Percentiles rank a stretch among this genome's conserved stretches.
Evolutionary conservation across 2,329 filamentous ascomycete species (phyloP).

Genomic region (Scedosporium boydii): DNA sequence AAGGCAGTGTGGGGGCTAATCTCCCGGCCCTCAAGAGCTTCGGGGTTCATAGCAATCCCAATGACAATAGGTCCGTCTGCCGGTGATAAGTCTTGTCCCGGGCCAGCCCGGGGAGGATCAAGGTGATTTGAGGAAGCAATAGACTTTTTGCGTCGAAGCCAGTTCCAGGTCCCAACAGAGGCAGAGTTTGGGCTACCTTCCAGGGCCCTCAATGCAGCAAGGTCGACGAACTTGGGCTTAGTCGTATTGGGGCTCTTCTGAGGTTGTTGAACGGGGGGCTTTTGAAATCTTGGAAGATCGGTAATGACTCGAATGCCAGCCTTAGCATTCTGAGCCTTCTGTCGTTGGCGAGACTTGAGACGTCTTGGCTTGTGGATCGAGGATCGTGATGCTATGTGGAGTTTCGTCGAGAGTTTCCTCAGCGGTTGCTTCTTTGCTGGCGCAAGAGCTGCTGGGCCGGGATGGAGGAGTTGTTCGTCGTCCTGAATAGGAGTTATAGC

Average conservation of each 20-base stretch:
- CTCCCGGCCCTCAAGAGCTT: constrained; percentile 17
- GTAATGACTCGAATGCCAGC: constrained; percentile 62
- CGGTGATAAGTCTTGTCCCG: constrained; percentile 48
- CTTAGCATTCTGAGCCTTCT: constrained; percentile 50
- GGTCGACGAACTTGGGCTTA: constrained; percentile 43
- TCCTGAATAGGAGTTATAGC: constrained; percentile 18
- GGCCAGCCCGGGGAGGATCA: constrained; percentile 16
- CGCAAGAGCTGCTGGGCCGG: constrained; percentile 8
- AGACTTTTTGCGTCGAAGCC: constrained; percentile 35
- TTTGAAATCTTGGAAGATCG: constrained; percentile 48
- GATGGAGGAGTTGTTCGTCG: constrained; percentile 22
- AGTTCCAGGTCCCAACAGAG: constrained; percentile 48
- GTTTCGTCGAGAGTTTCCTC: background rate
- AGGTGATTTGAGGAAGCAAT: constrained; percentile 18
- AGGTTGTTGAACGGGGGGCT: constrained; percentile 11
- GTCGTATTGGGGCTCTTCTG: constrained; percentile 13
- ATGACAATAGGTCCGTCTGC: constrained; percentile 64
- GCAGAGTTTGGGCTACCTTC: constrained; percentile 45
- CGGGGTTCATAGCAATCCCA: constrained; percentile 55
- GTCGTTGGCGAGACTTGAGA: constrained; percentile 49
- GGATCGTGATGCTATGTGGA: constrained; percentile 17
- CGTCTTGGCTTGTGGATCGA: constrained; percentile 32
- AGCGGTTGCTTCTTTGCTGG: constrained; percentile 7
- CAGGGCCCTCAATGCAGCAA: constrained; percentile 49
- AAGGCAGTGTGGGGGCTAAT: constrained; percentile 42